Conservation (phyloP, 768 basidiomycete species). For the Tulasnella calospora region DNA sequence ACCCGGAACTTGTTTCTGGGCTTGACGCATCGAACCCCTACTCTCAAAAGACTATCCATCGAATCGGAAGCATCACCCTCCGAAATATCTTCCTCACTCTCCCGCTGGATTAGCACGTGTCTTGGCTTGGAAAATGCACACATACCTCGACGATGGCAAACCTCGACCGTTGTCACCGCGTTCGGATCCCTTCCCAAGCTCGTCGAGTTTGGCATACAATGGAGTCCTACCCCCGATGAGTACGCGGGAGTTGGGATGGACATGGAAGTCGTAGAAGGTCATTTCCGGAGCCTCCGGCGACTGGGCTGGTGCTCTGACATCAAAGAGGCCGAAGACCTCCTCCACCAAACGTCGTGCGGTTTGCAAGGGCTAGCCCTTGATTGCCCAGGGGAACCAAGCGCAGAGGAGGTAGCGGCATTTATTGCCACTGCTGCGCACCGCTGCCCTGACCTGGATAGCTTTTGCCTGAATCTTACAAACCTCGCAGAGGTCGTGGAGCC, state of each 20-base stretch:
- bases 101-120: neutral
- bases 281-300: neutral
- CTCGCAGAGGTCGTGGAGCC: neutral
- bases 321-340: neutral
- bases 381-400: neutral
- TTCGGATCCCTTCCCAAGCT: neutral
- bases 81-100: neutral
- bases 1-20: neutral
- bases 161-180: neutral
- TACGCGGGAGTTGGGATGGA: neutral
- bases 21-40: neutral
- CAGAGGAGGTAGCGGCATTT: neutral
- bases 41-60: neutral
- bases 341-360: neutral
- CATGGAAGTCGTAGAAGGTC: neutral
- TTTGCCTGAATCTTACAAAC: neutral
- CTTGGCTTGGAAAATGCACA: neutral
- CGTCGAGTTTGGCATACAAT: neutral
- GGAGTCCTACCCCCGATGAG: neutral
- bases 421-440: neutral
- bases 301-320: neutral
- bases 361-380: neutral
- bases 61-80: neutral
- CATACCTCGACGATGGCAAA: neutral
- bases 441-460: neutral